Conservation (phyloP, 495 filamentous ascomycete species). For the Penicillium samsonianum region DNA sequence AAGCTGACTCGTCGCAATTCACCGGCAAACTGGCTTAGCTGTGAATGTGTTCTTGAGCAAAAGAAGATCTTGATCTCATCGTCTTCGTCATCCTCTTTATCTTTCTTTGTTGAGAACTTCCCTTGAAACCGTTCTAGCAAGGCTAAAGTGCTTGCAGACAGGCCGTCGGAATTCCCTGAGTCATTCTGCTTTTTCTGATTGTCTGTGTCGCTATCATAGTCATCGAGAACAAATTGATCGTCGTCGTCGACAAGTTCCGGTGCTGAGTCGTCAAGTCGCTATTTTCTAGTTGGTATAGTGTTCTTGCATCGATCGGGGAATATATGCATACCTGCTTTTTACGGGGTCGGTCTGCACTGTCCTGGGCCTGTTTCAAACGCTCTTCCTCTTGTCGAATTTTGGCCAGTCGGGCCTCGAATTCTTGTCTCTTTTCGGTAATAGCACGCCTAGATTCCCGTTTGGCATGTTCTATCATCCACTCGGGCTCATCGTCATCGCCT, state of each 20-base stretch:
- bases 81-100: constrained; percentile 49
- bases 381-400: constrained; percentile 70
- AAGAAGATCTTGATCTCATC: constrained; percentile 81
- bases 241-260: constrained; percentile 52
- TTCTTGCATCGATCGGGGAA: neutral
- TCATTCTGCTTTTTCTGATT: constrained; percentile 33
- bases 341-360: constrained; percentile 46
- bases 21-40: constrained; percentile 88
- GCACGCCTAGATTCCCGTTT: constrained; percentile 66
- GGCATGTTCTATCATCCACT: constrained; percentile 83
- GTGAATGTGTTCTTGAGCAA: constrained; percentile 94
- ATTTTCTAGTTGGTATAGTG: constrained; percentile 3
- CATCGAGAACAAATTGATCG: constrained; percentile 73
- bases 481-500: constrained; percentile 73
- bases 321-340: constrained; percentile 52
- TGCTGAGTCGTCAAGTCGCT: constrained; percentile 39
- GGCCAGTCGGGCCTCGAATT: constrained; percentile 69
- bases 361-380: constrained; percentile 50
- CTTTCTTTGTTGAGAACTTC: constrained; percentile 42
- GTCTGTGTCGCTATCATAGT: constrained; percentile 71
- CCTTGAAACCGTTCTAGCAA: constrained; percentile 43
- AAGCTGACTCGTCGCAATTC: constrained; percentile 83
- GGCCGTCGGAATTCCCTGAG: constrained; percentile 32
- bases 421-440: constrained; percentile 62
- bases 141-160: constrained; percentile 47